Base-by-base conservation (phyloP, 2,329 filamentous ascomycete genomes). In the Incumbomyces delicatus region DNA sequence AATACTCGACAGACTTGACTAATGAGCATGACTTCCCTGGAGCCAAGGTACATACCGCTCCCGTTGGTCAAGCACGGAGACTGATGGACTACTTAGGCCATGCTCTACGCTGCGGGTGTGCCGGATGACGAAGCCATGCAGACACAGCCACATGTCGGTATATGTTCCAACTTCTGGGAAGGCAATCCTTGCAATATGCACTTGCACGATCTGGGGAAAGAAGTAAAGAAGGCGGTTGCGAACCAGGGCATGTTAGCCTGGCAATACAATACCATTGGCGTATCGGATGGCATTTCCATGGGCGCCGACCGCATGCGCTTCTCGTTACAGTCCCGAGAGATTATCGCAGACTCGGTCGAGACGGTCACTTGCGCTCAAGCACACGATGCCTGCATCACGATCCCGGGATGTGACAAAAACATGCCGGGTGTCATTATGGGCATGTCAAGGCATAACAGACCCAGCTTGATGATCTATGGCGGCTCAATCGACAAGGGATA, bases 381-480 rank as follows among this genome's bases (percentile, higher is more conserved):
- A 57, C 87, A 95, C 65, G 90, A 95, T 63, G 90, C 88, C 49
- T 94, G 89, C 64, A 89, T 95, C 63, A 81, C 86, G 27, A 90
- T 95, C 57, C 88, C 90, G 0, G 89, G 89, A 10, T 95, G 89
- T 64, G 89, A 95, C 70, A 95, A 95, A 77, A 95, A 95, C 65
- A 95, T 95, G 90, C 89, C 89, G 0, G 89, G 89, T 53, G 83
- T 86, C 13, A 74, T 92, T 53, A 95, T 95, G 82, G 88, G 85
- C 0, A 88, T 92, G 60, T 87, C 86, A 12, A 78, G 90, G 48
- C 87, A 94, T 67, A 95, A 95, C 66, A 78, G 90, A 8, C 90
- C 90, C 3, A 92, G 87, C 40, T 72, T 95, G 61, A 95, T 95
- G 88, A 83, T 96, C 50, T 96, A 95, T 63, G 90, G 90, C 42